Percentiles rank a stretch among this genome's conserved stretches.
Conservation (phyloP, 805 yeast genomes). For the Pichia thaimueangensis region DNA sequence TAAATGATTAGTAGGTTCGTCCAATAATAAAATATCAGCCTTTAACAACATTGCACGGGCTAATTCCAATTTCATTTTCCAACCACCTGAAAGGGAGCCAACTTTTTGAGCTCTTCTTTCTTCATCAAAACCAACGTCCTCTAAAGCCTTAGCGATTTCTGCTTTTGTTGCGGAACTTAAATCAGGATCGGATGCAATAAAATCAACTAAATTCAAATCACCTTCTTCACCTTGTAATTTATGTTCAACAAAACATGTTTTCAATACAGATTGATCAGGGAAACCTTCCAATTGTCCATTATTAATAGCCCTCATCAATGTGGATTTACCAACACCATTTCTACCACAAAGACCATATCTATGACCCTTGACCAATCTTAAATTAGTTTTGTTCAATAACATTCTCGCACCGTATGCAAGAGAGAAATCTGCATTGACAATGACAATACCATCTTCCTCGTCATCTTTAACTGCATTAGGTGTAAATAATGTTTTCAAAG, state of each 20-base stretch:
- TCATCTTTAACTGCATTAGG: constrained; percentile 50
- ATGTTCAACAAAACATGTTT: constrained; percentile 97
- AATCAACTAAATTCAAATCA: constrained; percentile 78
- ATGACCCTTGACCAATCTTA: constrained; percentile 87
- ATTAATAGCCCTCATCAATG: constrained; percentile 93
- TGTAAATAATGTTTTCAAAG: constrained; percentile 50
- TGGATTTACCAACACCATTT: constrained; percentile 98
- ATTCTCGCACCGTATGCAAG: constrained; percentile 96
- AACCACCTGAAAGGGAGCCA: constrained; percentile 95
- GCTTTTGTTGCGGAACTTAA: constrained; percentile 54
- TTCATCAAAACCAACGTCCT: constrained; percentile 84
- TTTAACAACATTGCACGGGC: constrained; percentile 99
- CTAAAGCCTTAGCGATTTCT: constrained; percentile 71
- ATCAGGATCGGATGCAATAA: constrained; percentile 87
- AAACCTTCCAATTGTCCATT: constrained; percentile 97
- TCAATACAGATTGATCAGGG: constrained; percentile 80
- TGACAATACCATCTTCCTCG: constrained; percentile 77
- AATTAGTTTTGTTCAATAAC: constrained; percentile 87
- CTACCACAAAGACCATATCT: constrained; percentile 97
- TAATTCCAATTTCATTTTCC: constrained; percentile 97
- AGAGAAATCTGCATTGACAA: constrained; percentile 92
- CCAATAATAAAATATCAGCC: constrained; percentile 90
- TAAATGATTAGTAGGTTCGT: constrained; percentile 98
- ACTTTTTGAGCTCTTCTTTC: constrained; percentile 86
- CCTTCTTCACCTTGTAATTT: constrained; percentile 93